Percentiles rank a stretch among this genome's conserved stretches.
phyloP scores from a whole-genome alignment of 2,329 filamentous ascomycete species.

The Hirsutella thompsonii region DNA sequence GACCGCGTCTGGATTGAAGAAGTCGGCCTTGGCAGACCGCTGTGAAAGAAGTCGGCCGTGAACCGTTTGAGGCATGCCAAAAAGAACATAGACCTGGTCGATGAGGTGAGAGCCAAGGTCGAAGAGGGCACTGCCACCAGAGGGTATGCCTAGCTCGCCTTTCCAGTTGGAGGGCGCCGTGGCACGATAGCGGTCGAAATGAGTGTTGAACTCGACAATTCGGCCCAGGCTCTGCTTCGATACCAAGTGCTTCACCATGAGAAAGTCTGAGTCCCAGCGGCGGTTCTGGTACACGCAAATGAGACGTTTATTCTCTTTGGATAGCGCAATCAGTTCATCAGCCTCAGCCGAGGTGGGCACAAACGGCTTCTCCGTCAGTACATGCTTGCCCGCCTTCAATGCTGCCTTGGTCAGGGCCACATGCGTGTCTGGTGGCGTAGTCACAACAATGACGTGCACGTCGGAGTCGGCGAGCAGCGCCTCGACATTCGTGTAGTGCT shows the following conservation, averaged over 20 bases:
- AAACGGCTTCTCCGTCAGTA: constrained; percentile 75
- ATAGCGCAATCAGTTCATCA: constrained; percentile 43
- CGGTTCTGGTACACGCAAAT: constrained; percentile 67
- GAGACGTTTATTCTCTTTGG: constrained; percentile 34
- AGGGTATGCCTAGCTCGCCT: constrained; percentile 39
- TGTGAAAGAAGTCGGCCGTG: constrained; percentile 58
- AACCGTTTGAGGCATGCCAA: constrained; percentile 54
- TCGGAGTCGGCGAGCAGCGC: constrained; percentile 51
- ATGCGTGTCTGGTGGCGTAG: constrained; percentile 61
- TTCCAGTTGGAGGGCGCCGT: constrained; percentile 54
- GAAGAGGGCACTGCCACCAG: constrained; percentile 57
- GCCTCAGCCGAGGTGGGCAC: constrained; percentile 60
- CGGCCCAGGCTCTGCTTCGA: constrained; percentile 48
- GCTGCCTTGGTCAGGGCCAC: constrained; percentile 51
- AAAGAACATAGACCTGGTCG: constrained; percentile 60
- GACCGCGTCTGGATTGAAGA: constrained; percentile 43
- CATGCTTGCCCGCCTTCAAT: constrained; percentile 60
- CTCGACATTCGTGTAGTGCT: constrained; percentile 49
- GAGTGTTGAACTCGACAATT: constrained; percentile 66
- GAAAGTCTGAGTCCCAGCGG: constrained; percentile 65
- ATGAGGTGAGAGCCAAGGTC: constrained; percentile 67
- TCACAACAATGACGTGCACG: constrained; percentile 58
- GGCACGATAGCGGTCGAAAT: constrained; percentile 65
- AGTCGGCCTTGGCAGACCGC: constrained; percentile 32
- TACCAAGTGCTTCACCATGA: constrained; percentile 53